Evolutionary conservation across 257 asterid genomes (phyloP).

Genomic region (Gentiana dahurica): DNA sequence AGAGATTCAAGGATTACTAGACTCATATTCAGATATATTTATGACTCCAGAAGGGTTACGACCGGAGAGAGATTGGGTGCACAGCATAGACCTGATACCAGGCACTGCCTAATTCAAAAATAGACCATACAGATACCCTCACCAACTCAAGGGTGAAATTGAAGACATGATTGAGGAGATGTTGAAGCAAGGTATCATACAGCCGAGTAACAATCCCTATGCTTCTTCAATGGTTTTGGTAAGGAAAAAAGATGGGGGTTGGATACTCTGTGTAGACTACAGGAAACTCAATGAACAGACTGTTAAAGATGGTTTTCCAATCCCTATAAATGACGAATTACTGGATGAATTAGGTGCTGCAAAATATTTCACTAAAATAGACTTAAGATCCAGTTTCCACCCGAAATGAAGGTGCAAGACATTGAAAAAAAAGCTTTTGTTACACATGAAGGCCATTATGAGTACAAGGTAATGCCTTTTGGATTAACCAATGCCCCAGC

Average conservation of each 20-base stretch:
- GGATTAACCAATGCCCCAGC: too few relatives aligned
- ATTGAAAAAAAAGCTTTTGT: neutral
- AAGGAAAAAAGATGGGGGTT: neutral
- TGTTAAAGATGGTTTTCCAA: neutral
- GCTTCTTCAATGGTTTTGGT: too few relatives aligned
- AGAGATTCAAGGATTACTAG: too few relatives aligned
- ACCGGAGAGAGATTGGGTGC: neutral
- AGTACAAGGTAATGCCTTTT: neutral
- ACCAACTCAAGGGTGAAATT: neutral
- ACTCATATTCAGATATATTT: neutral
- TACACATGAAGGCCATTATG: conserved; percentile 4
- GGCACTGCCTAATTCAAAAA: neutral
- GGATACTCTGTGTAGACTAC: neutral
- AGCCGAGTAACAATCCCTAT: neutral
- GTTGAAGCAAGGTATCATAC: too few relatives aligned
- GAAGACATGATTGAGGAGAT: too few relatives aligned
- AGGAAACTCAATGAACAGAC: neutral
- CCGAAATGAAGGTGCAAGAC: neutral
- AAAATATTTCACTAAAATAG: neutral
- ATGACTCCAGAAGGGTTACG: neutral
- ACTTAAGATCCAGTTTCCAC: neutral
- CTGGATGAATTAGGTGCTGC: neutral
- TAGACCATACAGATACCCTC: neutral
- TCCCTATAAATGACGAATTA: neutral
- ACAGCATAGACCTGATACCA: neutral